Evolutionary conservation across 2,329 filamentous ascomycete species (phyloP), one percentile per base, ranked within the genome.

Genomic region (Lachnellula hyalina): DNA sequence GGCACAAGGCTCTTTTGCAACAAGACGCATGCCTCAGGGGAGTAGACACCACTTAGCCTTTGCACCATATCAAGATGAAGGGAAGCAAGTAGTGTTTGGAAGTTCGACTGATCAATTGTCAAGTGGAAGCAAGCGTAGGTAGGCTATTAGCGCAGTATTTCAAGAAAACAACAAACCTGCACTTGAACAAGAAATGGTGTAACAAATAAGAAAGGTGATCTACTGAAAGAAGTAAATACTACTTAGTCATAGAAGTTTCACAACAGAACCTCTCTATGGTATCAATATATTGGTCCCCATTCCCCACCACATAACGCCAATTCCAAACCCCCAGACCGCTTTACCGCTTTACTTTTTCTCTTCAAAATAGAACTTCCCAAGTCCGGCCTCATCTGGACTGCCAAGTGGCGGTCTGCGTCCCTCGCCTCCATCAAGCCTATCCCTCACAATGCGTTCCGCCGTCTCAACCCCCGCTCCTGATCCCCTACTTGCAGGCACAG

Each of bases 361-460:
- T 65, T 86, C 84, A 63, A 85, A 85, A 60, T 81, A 82, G 62
- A 84, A 83, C 58, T 77, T 79, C 14, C 82, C 82, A 50, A 84
- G 63, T 11, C 75, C 76, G 38, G 71, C 71, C 28, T 73, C 71
- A 8, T 74, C 74, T 1, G 77, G 72, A 40, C 70, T 78, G 21
- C 75, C 73, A 53, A 81, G 61, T 1, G 72, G 70, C 9, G 58
- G 48, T 50, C 63, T 60, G 32, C 52, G 70, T 11, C 67, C 71
- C 58, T 81, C 77, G 9, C 75, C 77, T 25, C 75, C 74, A 53
- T 82, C 80, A 55, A 86, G 72, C 28, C 78, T 76, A 63, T 85
- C 82, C 54, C 80, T 78, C 56, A 88, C 70, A 54, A 87, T 84
- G 55, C 82, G 76, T 71, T 89, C 85, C 5, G 85, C 83, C 15